Base-by-base conservation (phyloP, 2,329 filamentous ascomycete genomes). In the Lecanicillium sp. region DNA sequence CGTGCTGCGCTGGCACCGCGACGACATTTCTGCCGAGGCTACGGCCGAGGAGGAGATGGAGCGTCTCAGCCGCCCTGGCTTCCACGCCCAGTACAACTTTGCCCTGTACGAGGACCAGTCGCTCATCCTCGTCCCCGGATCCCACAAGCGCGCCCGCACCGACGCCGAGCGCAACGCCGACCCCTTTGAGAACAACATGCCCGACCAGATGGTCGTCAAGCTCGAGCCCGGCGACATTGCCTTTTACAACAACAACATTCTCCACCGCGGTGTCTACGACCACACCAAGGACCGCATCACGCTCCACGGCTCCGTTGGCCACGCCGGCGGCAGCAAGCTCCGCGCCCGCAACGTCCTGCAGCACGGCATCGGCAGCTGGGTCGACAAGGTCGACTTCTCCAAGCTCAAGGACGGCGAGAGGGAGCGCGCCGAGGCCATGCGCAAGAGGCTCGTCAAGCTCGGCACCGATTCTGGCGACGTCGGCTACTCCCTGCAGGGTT, bases 191-290 rank as follows among this genome's bases (percentile, higher is more conserved):
- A 54, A 63, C 3, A 52, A 64, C 2, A 50, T 92, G 48, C 77
- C 80, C 0, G 76, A 66, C 1, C 80, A 88, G 65, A 53, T 81
- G 12, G 61, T 74, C 4, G 86, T 94, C 13, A 54, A 66, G 54
- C 65, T 94, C 44, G 64, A 74, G 45, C 72, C 86, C 0, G 87
- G 87, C 1, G 87, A 94, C 60, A 77, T 84, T 13, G 84, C 84
- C 30, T 94, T 94, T 52, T 94, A 94, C 56, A 80, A 94, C 59
- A 94, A 89, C 55, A 94, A 94, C 58, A 94, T 94, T 46, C 58
- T 94, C 46, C 84, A 87, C 53, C 66, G 83, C 4, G 84, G 83
- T 2, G 75, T 76, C 19, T 88, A 87, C 57, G 64, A 71, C 46
- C 60, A 62, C 11, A 50, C 29, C 2, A 72, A 65, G 48, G 79